phyloP scores from a whole-genome alignment of 2,329 filamentous ascomycete genomes.

The Pseudogymnoascus verrucosus region DNA sequence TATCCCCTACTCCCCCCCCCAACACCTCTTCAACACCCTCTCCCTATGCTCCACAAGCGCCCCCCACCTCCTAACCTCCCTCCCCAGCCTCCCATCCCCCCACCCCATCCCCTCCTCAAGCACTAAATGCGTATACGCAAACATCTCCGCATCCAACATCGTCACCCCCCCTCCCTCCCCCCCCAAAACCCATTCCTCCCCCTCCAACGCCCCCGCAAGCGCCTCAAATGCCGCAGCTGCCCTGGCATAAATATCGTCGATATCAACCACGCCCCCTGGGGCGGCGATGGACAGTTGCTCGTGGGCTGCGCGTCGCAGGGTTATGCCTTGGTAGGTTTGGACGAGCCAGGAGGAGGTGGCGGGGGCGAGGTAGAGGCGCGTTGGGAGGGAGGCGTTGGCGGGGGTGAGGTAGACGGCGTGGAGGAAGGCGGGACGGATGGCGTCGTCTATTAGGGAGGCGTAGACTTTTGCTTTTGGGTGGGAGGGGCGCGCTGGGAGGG shows the following conservation, averaged over 20 bases:
- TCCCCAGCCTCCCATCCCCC: slow-evolving; percentile 52
- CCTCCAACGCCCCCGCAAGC: slow-evolving; percentile 31
- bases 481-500: neutral
- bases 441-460: neutral
- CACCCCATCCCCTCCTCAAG: slow-evolving; percentile 52
- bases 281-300: neutral
- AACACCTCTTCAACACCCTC: slow-evolving; percentile 37
- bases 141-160: slow-evolving; percentile 80
- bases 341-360: slow-evolving; percentile 36
- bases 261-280: slow-evolving; percentile 38
- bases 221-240: slow-evolving; percentile 56
- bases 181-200: slow-evolving; percentile 53
- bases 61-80: slow-evolving; percentile 46
- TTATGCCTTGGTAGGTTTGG: neutral
- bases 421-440: slow-evolving; percentile 40
- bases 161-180: slow-evolving; percentile 41
- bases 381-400: slow-evolving; percentile 57
- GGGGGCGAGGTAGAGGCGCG: slow-evolving; percentile 64
- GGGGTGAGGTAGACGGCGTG: slow-evolving; percentile 73
- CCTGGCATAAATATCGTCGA: slow-evolving; percentile 49
- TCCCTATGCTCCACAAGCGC: slow-evolving; percentile 60
- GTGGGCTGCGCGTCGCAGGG: neutral
- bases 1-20: neutral
- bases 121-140: slow-evolving; percentile 80
- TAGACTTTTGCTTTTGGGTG: neutral